Base-by-base conservation (phyloP, 192 early-diverging fungal genomes). In the Coemansia sp. region DNA sequence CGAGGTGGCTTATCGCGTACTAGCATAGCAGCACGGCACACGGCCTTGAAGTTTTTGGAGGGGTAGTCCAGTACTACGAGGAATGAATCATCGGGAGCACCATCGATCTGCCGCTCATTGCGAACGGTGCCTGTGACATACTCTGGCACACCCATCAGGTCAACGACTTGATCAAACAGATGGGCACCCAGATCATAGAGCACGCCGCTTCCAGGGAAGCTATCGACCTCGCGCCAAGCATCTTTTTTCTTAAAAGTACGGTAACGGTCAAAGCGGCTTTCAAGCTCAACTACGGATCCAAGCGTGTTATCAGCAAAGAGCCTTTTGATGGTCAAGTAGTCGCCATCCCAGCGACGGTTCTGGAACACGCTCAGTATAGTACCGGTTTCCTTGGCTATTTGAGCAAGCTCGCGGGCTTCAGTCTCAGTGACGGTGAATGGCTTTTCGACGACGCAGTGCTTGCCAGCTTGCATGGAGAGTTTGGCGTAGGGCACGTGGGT, bases 281-380 rank as follows among this genome's bases (percentile, higher is more conserved):
- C 87, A 39, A 86, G 78, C 53, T 84, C 83, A 13, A 88, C 87
- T 4, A 91, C 61, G 37, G 79, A 66, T 13, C 88, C 88, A 29
- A 91, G 48, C 0, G 64, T 61, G 1, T 79, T 74, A 7, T 68
- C 53, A 1, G 60, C 55, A 15, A 89, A 60, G 9, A 91, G 62
- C 14, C 79, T 67, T 50, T 82, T 78, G 18, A 87, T 70, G 1
- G 88, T 91, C 42, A 86, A 62, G 55, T 89, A 91, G 69, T 91
- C 88, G 32, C 86, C 87, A 65, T 91, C 88, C 84, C 83, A 91
- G 28, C 84, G 80, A 29, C 88, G 71, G 62, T 91, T 91, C 24
- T 91, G 88, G 55, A 81, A 91, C 30, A 85, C 83, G 27, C 85
- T 82, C 42, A 84, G 77, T 11, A 91, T 56, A 14, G 64, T 69